Conservation (phyloP, 306 rosid species). For the Phaseolus lunatus region DNA sequence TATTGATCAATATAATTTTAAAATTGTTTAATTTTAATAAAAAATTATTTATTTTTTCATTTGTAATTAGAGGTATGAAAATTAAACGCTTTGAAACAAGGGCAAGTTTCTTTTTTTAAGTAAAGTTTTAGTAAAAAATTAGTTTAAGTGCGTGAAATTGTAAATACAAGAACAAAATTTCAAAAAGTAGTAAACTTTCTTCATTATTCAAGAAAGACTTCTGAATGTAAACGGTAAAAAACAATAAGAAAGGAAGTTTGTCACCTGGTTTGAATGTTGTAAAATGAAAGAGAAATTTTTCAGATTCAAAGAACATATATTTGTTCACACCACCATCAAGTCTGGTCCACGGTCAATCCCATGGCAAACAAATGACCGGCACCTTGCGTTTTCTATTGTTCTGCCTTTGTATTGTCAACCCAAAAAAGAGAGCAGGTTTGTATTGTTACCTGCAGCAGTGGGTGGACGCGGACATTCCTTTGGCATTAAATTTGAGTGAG, state of each 20-base stretch:
- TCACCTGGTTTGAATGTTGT: not conserved
- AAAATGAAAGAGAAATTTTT: not conserved
- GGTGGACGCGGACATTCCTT: not conserved
- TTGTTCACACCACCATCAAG: not conserved
- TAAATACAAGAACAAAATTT: not conserved
- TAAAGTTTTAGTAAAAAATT: no score
- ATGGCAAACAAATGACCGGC: not conserved
- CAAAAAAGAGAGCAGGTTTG: not conserved
- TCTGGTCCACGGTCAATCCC: conserved; percentile 12
- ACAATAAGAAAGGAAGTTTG: no score
- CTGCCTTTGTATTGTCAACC: not conserved
- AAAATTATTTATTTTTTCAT: no score
- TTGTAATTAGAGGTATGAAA: no score
- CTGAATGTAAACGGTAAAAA: not conserved
- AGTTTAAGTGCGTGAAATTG: not conserved
- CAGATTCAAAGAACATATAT: not conserved
- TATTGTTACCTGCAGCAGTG: not conserved
- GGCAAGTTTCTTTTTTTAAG: no score
- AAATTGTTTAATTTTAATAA: no score
- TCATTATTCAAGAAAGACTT: not conserved
- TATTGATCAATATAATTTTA: no score
- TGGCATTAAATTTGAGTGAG: conserved; percentile 9
- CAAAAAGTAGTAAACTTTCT: not conserved
- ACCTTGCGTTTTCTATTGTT: not conserved
- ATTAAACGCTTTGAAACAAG: no score